phyloP scores from a whole-genome alignment of 1,284 basidiomycete species.

The Takashimella tepidaria region DNA sequence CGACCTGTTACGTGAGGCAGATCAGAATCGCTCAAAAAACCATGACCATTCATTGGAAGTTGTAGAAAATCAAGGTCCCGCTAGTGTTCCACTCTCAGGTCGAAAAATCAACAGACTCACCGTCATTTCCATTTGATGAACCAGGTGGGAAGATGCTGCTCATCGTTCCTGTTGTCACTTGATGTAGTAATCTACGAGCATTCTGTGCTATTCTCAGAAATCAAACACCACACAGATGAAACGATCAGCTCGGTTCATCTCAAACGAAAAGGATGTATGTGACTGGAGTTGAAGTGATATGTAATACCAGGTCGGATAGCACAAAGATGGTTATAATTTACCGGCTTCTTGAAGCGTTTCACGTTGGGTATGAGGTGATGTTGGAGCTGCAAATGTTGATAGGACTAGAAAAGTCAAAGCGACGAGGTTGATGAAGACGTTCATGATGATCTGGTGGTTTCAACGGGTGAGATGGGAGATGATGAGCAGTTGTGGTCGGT shows the following conservation, averaged over 20 bases:
- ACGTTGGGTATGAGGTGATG: conserved; percentile 6
- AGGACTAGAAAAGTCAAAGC: neutral
- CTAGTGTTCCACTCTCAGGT: neutral
- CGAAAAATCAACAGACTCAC: conserved; percentile 9
- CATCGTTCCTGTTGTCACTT: conserved; percentile 36
- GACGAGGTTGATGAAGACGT: conserved; percentile 2
- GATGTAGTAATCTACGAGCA: neutral
- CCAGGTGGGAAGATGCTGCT: conserved; percentile 38
- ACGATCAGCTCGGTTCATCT: too few relatives aligned
- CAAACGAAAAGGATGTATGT: neutral
- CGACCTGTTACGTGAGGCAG: conserved; percentile 48
- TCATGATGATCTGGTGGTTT: conserved; percentile 2
- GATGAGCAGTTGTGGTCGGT: neutral
- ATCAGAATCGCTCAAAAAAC: too few relatives aligned
- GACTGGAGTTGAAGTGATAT: too few relatives aligned
- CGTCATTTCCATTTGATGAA: conserved; percentile 20
- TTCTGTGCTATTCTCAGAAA: neutral
- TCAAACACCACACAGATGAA: too few relatives aligned
- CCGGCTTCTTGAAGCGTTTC: conserved; percentile 30
- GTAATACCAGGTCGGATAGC: too few relatives aligned
- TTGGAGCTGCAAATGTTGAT: neutral
- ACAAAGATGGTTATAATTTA: too few relatives aligned
- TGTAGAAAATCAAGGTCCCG: neutral
- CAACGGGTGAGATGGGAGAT: neutral
- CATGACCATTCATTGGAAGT: too few relatives aligned